Evolutionary conservation across 768 basidiomycete genomes (phyloP).

Genomic region (Termitomyces sp.): DNA sequence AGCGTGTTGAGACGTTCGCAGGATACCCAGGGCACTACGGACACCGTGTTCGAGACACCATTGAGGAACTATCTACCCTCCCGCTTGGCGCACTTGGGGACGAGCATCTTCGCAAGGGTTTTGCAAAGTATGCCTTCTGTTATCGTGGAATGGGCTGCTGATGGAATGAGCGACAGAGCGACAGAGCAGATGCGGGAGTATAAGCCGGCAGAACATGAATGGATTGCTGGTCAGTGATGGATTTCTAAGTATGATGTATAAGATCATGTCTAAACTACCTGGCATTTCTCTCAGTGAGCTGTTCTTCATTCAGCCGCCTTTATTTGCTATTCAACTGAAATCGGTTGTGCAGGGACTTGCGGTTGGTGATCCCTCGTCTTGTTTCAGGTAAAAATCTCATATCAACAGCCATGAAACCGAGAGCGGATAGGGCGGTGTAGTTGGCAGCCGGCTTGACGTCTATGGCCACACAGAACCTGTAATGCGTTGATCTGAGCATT

Average conservation of each 20-base stretch:
- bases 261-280: constrained; percentile 72
- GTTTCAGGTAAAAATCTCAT: background rate
- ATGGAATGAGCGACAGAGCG: constrained; percentile 46
- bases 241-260: background rate
- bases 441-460: constrained; percentile 58
- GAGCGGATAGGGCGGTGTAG: constrained; percentile 60
- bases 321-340: background rate
- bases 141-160: background rate
- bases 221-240: constrained; percentile 38
- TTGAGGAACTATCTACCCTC: constrained; percentile 90
- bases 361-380: constrained; percentile 21
- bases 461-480: constrained; percentile 64
- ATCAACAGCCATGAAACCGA: constrained; percentile 55
- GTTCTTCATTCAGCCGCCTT: background rate
- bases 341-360: constrained; percentile 30
- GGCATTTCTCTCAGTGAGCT: constrained; percentile 60
- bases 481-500: constrained; percentile 64
- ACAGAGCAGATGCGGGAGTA: constrained; percentile 87
- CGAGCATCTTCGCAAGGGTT: constrained; percentile 77
- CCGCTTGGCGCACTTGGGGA: constrained; percentile 74
- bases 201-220: constrained; percentile 81
- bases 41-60: constrained; percentile 81
- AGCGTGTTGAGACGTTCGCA: constrained; percentile 87
- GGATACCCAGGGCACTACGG: constrained; percentile 87
- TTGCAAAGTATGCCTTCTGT: constrained; percentile 50